phyloP scores from a whole-genome alignment of 495 filamentous ascomycete species.

The Penicillium herquei region DNA sequence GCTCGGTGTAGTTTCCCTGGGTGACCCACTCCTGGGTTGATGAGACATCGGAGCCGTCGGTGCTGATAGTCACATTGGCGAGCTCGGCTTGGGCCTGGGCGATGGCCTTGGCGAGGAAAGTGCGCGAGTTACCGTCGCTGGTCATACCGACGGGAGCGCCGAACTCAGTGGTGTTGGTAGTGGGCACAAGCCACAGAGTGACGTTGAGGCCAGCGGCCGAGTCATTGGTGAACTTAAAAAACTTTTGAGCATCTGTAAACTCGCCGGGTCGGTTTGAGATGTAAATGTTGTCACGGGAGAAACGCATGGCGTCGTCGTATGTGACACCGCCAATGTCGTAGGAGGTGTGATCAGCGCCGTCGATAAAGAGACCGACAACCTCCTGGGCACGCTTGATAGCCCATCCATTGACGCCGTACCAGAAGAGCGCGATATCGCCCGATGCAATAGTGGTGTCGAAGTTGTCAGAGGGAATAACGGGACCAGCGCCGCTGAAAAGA shows the following conservation, averaged over 20 bases:
- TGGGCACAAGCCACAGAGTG: background rate
- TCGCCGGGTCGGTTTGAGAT: background rate
- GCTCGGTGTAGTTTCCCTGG: background rate
- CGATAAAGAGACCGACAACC: background rate
- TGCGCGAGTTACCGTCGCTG: background rate
- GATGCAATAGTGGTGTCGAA: no score
- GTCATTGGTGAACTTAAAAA: background rate
- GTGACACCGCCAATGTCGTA: background rate
- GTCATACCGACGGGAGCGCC: background rate
- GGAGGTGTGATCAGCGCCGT: background rate
- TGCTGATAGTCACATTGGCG: background rate
- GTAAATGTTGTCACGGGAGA: background rate
- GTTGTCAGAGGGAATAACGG: background rate
- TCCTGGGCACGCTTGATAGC: conserved; percentile 1
- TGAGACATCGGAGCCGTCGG: background rate
- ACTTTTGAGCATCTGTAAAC: background rate
- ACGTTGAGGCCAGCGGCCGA: background rate
- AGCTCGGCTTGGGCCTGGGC: background rate
- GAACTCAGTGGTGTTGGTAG: background rate
- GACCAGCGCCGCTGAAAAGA: background rate
- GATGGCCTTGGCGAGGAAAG: background rate
- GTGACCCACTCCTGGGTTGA: background rate
- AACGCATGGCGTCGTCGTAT: background rate
- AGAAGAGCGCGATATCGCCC: no score
- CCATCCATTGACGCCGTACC: background rate